Evolutionary conservation across 2,329 filamentous ascomycete species (phyloP).

Genomic region (Meredithiella fracta): DNA sequence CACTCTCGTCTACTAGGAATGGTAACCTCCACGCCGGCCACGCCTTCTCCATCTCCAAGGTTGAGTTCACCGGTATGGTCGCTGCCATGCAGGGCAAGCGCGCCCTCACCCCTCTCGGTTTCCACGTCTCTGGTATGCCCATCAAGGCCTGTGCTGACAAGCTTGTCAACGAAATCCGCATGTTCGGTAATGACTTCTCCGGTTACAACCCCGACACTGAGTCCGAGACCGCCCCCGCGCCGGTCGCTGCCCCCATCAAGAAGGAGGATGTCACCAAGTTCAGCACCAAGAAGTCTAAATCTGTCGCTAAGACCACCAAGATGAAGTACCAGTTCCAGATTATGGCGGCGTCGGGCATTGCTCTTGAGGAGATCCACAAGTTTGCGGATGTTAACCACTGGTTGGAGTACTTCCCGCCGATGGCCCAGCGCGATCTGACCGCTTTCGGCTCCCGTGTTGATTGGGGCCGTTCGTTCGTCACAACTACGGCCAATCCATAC

Average conservation of each 20-base stretch:
- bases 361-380: slow-evolving; percentile 72
- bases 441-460: slow-evolving; percentile 78
- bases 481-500: slow-evolving; percentile 90
- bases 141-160: slow-evolving; percentile 98
- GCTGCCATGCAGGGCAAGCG: slow-evolving; percentile 82
- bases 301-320: slow-evolving; percentile 73
- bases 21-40: slow-evolving; percentile 81
- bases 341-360: slow-evolving; percentile 81
- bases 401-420: slow-evolving; percentile 66
- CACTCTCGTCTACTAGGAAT: slow-evolving; percentile 33
- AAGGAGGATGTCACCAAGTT: slow-evolving; percentile 86
- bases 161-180: slow-evolving; percentile 70
- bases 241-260: slow-evolving; percentile 43
- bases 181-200: slow-evolving; percentile 79
- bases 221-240: slow-evolving; percentile 25
- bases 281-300: slow-evolving; percentile 82
- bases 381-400: slow-evolving; percentile 87
- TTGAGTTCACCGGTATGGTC: slow-evolving; percentile 80
- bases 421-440: slow-evolving; percentile 45
- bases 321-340: slow-evolving; percentile 95
- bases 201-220: slow-evolving; percentile 49
- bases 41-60: slow-evolving; percentile 78
- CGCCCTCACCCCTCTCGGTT: slow-evolving; percentile 77
- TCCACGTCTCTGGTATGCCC: slow-evolving; percentile 86
- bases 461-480: slow-evolving; percentile 85